Percentiles rank a stretch among this genome's conserved stretches.
Conservation (phyloP, 192 early-diverging fungal genomes). For the Chytriomyces sp. region DNA sequence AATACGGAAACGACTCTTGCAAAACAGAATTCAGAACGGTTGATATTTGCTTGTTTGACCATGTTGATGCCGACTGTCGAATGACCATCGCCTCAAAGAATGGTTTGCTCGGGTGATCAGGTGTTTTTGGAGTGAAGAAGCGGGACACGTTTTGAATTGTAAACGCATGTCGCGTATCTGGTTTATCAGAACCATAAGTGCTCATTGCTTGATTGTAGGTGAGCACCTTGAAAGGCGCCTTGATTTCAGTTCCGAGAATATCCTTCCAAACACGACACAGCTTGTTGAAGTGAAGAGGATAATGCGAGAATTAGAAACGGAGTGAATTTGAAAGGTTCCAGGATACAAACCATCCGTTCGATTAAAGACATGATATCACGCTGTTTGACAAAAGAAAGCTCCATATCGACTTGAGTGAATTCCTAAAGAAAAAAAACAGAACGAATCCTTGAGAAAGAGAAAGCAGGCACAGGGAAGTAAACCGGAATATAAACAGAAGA, state of each 20-base stretch:
- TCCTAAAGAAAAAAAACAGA: conserved; percentile 44
- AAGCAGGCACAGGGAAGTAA: not conserved
- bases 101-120: no score
- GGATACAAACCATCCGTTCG: conserved; percentile 65
- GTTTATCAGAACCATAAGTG: conserved; percentile 89
- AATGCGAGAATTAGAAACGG: not conserved
- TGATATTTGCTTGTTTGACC: no score
- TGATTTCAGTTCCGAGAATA: conserved; percentile 58
- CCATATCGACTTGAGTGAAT: conserved; percentile 93
- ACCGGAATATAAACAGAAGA: not conserved
- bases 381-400: conserved; percentile 82
- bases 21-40: conserved; percentile 19
- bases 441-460: no score
- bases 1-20: conserved; percentile 40
- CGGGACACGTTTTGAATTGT: conserved; percentile 54
- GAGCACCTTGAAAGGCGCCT: conserved; percentile 69
- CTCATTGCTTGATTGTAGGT: conserved; percentile 84
- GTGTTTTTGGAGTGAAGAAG: not conserved
- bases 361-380: conserved; percentile 73
- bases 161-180: conserved; percentile 82
- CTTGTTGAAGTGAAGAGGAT: no score
- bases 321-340: not conserved
- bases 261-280: conserved; percentile 63
- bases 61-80: not conserved
- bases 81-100: conserved; percentile 39